These are phyloP conservation scores for Phialemoniopsis sp. DNA, from an alignment of 2,329 filamentous ascomycete genomes.

Conservation along the genomic window DNA sequence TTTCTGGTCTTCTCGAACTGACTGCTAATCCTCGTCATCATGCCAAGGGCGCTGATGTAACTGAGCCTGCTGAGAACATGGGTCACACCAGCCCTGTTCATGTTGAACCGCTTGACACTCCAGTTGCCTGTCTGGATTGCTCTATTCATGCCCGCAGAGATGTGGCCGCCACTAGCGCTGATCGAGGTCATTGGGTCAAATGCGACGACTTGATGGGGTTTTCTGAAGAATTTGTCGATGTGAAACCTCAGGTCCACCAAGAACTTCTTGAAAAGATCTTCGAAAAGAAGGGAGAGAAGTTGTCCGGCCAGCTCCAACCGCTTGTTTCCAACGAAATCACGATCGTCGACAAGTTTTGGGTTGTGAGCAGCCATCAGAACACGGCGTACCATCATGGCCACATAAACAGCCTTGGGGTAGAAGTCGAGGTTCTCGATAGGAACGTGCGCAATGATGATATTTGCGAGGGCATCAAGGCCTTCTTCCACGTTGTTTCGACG, in stretches of 20 bases:
- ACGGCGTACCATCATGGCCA: constrained; percentile 95
- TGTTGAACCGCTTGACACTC: constrained; percentile 96
- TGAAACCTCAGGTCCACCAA: constrained; percentile 83
- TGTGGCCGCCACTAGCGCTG: constrained; percentile 77
- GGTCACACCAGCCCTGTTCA: constrained; percentile 95
- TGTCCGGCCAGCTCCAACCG: constrained; percentile 91
- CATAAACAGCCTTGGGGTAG: constrained; percentile 92
- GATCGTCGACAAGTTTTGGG: constrained; percentile 84
- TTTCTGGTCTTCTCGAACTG: constrained; percentile 99
- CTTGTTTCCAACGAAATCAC: constrained; percentile 98
- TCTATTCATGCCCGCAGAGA: constrained; percentile 89
- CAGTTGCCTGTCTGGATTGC: constrained; percentile 98
- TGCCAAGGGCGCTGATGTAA: constrained; percentile 93
- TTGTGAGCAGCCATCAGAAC: constrained; percentile 93
- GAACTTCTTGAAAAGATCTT: constrained; percentile 97
- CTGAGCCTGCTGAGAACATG: constrained; percentile 93
- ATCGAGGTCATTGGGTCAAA: constrained; percentile 87
- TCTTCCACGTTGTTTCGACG: constrained; percentile 84
- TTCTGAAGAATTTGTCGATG: constrained; percentile 94
- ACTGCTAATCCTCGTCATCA: constrained; percentile 99
- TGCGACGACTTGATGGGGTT: constrained; percentile 81
- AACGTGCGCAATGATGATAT: constrained; percentile 92
- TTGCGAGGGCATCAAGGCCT: constrained; percentile 86
- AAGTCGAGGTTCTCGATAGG: constrained; percentile 90
- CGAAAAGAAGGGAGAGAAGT: constrained; percentile 87